These are phyloP conservation scores for Elaeagnus macrophylla DNA, from an alignment of 306 rosid genomes.

Conservation along the genomic window DNA sequence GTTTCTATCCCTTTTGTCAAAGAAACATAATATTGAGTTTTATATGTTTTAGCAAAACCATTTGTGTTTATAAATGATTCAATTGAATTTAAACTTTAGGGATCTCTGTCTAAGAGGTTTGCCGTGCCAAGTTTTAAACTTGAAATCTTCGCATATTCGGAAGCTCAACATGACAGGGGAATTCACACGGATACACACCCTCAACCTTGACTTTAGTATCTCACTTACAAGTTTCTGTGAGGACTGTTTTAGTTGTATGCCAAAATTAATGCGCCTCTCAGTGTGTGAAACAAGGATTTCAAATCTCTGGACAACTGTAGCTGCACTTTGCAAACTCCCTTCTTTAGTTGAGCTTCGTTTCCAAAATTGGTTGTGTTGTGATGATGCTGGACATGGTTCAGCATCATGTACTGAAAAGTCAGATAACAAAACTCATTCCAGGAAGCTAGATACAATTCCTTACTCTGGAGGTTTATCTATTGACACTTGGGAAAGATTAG, in stretches of 20 bases:
- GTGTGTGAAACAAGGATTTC: conserved; percentile 70
- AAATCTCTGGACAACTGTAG: conserved; percentile 81
- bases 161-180: conserved; percentile 65
- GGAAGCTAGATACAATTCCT: conserved; percentile 30
- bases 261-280: conserved; percentile 61
- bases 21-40: conserved; percentile 17
- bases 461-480: conserved; percentile 25
- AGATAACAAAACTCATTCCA: conserved; percentile 25
- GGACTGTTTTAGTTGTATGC: conserved; percentile 75
- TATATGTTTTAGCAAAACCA: conserved; percentile 11
- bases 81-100: conserved; percentile 35
- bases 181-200: conserved; percentile 57
- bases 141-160: conserved; percentile 56
- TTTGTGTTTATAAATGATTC: conserved; percentile 12
- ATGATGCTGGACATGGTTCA: conserved; percentile 39
- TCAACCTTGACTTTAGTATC: conserved; percentile 67
- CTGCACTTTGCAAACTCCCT: conserved; percentile 70
- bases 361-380: conserved; percentile 58
- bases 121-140: conserved; percentile 58
- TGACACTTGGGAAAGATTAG: conserved; percentile 25
- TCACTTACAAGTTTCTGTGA: conserved; percentile 54
- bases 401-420: conserved; percentile 37
- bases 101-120: conserved; percentile 62
- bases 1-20: conserved; percentile 8
- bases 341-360: conserved; percentile 67